Percentiles rank a stretch among this genome's conserved stretches.
Conservation (phyloP, 192 early-diverging fungal species). For the Backusella morwellensis region DNA sequence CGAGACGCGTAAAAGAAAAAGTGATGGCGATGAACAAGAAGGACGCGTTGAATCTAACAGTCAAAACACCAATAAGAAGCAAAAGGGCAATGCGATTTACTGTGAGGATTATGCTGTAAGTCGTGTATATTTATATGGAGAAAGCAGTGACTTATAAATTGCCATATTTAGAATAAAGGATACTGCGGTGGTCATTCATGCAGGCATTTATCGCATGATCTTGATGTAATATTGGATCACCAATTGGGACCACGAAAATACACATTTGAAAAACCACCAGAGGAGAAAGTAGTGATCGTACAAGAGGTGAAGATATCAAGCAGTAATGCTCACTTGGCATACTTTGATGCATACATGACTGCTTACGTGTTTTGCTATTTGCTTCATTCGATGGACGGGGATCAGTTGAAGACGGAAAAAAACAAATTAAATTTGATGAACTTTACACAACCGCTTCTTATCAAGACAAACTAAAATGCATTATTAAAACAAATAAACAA, state of each 20-base stretch:
- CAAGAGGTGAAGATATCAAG: slow-evolving; percentile 38
- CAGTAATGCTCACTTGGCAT: slow-evolving; percentile 67
- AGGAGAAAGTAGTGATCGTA: slow-evolving; percentile 7
- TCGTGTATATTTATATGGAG: neutral
- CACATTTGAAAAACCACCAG: neutral
- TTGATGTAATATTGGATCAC: slow-evolving; percentile 84
- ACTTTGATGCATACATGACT: slow-evolving; percentile 98
- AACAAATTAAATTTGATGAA: slow-evolving; percentile 91
- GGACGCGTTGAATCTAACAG: neutral
- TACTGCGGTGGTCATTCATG: slow-evolving; percentile 66
- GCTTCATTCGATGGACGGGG: slow-evolving; percentile 8
- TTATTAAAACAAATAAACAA: neutral
- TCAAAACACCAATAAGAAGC: neutral
- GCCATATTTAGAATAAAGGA: slow-evolving; percentile 63
- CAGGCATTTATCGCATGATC: slow-evolving; percentile 80
- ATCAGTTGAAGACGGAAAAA: slow-evolving; percentile 44
- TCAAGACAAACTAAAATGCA: neutral
- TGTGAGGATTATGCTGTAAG: slow-evolving; percentile 7
- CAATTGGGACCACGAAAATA: slow-evolving; percentile 17
- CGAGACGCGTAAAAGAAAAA: neutral
- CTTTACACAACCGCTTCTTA: slow-evolving; percentile 62
- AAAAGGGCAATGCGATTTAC: slow-evolving; percentile 65
- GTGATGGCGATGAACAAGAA: neutral
- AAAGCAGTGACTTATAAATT: neutral
- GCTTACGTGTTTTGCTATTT: slow-evolving; percentile 80